phyloP scores from a whole-genome alignment of 2,329 filamentous ascomycete species.

The Penicillium sp. region DNA sequence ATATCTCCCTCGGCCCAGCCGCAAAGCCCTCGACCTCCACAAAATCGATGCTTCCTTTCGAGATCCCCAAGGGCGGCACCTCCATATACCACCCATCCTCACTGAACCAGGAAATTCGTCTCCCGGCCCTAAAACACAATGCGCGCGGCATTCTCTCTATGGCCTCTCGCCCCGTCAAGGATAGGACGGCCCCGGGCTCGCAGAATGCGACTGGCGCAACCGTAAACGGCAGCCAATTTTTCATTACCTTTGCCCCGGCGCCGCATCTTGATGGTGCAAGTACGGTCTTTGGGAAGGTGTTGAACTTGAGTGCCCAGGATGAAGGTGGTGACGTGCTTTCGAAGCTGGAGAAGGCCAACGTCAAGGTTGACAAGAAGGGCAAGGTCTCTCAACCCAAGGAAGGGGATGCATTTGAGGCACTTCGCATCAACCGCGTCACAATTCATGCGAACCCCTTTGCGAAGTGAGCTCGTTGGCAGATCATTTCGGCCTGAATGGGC shows the following conservation, averaged over 20 bases:
- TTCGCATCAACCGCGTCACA: conserved; percentile 54
- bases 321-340: conserved; percentile 44
- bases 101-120: conserved; percentile 59
- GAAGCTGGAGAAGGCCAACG: conserved; percentile 56
- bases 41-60: conserved; percentile 42
- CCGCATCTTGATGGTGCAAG: conserved; percentile 63
- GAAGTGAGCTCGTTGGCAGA: conserved; percentile 35
- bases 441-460: conserved; percentile 64
- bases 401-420: conserved; percentile 44
- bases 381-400: conserved; percentile 48
- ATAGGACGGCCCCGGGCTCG: conserved; percentile 45
- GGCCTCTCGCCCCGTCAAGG: conserved; percentile 51
- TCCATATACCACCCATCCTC: conserved; percentile 51
- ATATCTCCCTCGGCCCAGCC: conserved; percentile 44
- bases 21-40: conserved; percentile 41
- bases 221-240: conserved; percentile 60
- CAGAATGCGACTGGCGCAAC: conserved; percentile 36
- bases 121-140: conserved; percentile 55
- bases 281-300: conserved; percentile 60
- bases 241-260: conserved; percentile 58
- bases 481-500: background rate
- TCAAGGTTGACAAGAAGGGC: conserved; percentile 60
- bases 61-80: conserved; percentile 52
- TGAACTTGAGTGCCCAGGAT: conserved; percentile 44
- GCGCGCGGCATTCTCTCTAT: conserved; percentile 56